Percentiles rank a stretch among this genome's conserved stretches.
phyloP scores from a whole-genome alignment of 108 stramenopile species.

The Stephanodiscus minutulus region DNA sequence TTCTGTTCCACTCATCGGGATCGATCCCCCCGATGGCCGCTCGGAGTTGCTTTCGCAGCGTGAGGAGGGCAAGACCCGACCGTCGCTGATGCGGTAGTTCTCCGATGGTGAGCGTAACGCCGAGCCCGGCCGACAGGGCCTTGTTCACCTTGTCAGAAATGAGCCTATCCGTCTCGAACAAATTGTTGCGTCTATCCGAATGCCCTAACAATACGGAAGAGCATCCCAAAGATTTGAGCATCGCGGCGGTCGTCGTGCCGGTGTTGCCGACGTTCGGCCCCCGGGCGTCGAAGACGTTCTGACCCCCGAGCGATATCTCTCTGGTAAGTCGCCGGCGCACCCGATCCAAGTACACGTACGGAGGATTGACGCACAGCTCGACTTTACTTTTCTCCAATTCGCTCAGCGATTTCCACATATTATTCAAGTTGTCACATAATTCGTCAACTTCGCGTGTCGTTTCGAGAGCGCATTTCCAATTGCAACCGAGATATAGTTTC shows the following conservation, averaged over 20 bases:
- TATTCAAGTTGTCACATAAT: background rate
- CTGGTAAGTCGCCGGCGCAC: constrained; percentile 10
- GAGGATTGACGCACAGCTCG: constrained; percentile 19
- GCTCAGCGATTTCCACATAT: background rate
- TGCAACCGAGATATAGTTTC: background rate
- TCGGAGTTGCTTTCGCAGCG: constrained; percentile 11
- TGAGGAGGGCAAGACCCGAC: constrained; percentile 1
- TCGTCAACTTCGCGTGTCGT: background rate
- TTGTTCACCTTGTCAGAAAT: constrained; percentile 11
- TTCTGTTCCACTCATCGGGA: background rate
- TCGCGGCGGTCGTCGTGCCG: background rate
- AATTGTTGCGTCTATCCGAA: constrained; percentile 13
- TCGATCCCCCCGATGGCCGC: background rate
- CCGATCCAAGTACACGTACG: constrained; percentile 20
- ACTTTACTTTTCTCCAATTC: background rate
- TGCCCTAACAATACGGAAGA: constrained; percentile 1
- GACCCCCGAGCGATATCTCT: constrained; percentile 20
- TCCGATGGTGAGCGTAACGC: constrained; percentile 17
- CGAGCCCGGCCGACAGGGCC: constrained; percentile 8
- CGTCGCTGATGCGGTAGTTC: constrained; percentile 3
- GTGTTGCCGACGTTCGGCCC: constrained; percentile 4
- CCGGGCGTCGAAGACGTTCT: constrained; percentile 16
- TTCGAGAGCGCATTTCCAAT: background rate
- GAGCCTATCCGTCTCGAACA: constrained; percentile 13
- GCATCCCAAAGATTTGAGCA: background rate